Evolutionary conservation across 129 eudicot species (phyloP).

Genomic region (Ambrosia trifida): DNA sequence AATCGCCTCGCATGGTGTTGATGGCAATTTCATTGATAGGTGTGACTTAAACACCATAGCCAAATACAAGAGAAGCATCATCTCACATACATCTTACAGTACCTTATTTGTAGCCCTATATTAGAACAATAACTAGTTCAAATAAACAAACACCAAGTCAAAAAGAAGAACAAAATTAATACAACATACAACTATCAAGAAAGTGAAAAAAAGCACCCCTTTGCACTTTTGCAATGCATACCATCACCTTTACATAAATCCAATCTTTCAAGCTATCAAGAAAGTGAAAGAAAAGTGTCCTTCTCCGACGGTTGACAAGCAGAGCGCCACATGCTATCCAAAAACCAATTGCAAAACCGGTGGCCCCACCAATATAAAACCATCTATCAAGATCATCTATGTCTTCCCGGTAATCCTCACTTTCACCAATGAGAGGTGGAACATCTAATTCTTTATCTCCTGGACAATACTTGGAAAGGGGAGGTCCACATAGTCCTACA

Average conservation of each 20-base stretch:
- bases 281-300: conserved; percentile 3
- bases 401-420: neutral
- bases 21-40: too few relatives aligned
- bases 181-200: too few relatives aligned
- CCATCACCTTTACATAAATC: neutral
- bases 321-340: conserved; percentile 11
- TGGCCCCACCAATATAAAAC: conserved; percentile 16
- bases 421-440: neutral
- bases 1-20: too few relatives aligned
- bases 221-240: too few relatives aligned
- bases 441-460: neutral
- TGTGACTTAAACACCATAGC: too few relatives aligned
- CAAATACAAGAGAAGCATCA: too few relatives aligned
- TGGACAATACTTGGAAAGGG: conserved; percentile 17
- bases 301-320: neutral
- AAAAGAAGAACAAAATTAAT: too few relatives aligned
- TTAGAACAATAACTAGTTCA: too few relatives aligned
- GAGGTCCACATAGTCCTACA: conserved; percentile 28
- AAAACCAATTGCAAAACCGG: conserved; percentile 28
- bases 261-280: neutral
- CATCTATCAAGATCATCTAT: conserved; percentile 2
- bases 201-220: too few relatives aligned
- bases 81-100: too few relatives aligned
- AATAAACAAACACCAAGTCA: too few relatives aligned
- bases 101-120: too few relatives aligned